These are phyloP conservation scores for Ustilago shanxiensis DNA, from an alignment of 1,284 basidiomycete species.

Conservation along the genomic window DNA sequence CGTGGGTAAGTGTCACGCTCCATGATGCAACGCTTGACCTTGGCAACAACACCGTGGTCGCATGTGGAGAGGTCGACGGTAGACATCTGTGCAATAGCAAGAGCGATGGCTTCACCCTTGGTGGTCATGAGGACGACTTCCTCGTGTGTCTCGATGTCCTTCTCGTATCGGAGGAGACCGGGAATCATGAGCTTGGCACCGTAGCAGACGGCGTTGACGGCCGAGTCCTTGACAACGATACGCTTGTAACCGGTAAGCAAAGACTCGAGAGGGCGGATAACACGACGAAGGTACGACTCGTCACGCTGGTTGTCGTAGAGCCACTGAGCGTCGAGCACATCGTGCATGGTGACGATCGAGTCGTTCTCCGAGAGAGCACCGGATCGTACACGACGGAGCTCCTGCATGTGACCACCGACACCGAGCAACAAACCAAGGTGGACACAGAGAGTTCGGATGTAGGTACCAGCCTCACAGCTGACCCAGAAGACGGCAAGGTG, in stretches of 20 bases:
- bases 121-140: conserved; percentile 99
- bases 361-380: conserved; percentile 98
- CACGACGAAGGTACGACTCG: conserved; percentile 95
- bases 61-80: conserved; percentile 98
- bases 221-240: conserved; percentile 98
- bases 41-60: conserved; percentile 98
- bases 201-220: conserved; percentile 99
- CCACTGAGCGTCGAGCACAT: conserved; percentile 99
- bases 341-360: conserved; percentile 99
- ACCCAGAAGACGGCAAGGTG: conserved; percentile 99
- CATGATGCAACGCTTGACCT: conserved; percentile 99
- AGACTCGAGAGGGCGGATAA: conserved; percentile 93
- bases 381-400: conserved; percentile 91
- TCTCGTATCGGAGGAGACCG: conserved; percentile 95
- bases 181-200: conserved; percentile 99
- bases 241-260: conserved; percentile 96
- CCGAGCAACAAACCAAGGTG: conserved; percentile 94
- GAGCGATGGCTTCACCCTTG: conserved; percentile 98
- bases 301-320: conserved; percentile 98
- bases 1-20: conserved; percentile 96
- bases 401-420: conserved; percentile 99
- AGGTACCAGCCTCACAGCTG: conserved; percentile 97
- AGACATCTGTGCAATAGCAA: conserved; percentile 85
- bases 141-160: conserved; percentile 93
- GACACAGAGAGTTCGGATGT: conserved; percentile 97